Conservation (phyloP, 129 eudicot genomes). For the Artemisia annua region DNA sequence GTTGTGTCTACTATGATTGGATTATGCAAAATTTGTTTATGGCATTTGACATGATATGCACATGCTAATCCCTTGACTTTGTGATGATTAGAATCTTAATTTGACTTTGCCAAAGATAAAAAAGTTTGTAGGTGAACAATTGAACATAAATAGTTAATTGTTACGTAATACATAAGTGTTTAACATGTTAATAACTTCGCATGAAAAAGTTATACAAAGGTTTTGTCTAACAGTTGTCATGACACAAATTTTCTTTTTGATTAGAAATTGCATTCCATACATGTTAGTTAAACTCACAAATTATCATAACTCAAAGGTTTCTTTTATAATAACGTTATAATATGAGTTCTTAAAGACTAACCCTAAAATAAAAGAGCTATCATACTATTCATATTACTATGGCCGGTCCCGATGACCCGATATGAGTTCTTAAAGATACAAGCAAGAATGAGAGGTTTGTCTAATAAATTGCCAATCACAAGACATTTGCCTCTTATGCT, state of each 20-base stretch:
- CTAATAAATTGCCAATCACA: slow-evolving; percentile 31
- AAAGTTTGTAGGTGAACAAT: too few relatives aligned
- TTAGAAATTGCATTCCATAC: too few relatives aligned
- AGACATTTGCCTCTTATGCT: slow-evolving; percentile 33
- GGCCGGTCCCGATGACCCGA: slow-evolving; percentile 27
- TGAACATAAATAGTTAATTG: too few relatives aligned
- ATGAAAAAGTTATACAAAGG: too few relatives aligned
- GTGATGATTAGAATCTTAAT: slow-evolving; percentile 13
- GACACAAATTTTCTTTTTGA: too few relatives aligned
- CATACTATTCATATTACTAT: not conserved
- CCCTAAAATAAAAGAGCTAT: not conserved
- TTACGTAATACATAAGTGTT: too few relatives aligned
- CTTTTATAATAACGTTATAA: not conserved
- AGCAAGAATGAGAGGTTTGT: slow-evolving; percentile 24
- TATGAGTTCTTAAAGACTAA: not conserved
- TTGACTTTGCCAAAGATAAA: slow-evolving; percentile 12
- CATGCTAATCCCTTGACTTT: slow-evolving; percentile 37
- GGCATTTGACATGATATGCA: slow-evolving; percentile 29
- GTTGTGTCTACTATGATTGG: slow-evolving; percentile 18
- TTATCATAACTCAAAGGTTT: not conserved
- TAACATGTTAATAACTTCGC: too few relatives aligned
- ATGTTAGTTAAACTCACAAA: too few relatives aligned
- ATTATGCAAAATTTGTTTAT: slow-evolving; percentile 14
- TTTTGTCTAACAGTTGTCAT: too few relatives aligned
- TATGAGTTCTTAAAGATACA: slow-evolving; percentile 24